Evolutionary conservation across 352 stramenopile genomes (phyloP).

Genomic region (Pseudoperonospora humuli): DNA sequence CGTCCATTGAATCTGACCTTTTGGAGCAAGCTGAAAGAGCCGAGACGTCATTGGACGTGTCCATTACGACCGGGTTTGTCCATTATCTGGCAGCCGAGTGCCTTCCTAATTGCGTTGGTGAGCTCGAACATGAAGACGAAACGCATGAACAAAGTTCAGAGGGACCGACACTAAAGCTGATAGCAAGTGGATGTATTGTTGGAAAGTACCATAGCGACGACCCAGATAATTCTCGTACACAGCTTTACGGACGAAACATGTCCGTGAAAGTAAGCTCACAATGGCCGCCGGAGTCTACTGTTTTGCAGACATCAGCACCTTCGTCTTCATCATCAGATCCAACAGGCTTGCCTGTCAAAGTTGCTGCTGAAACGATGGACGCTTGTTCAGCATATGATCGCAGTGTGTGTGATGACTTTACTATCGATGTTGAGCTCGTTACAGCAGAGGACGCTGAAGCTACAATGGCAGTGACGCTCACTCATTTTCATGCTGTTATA

Average conservation of each 20-base stretch:
- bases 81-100: too few relatives aligned
- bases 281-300: constrained; percentile 37
- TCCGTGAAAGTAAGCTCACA: constrained; percentile 45
- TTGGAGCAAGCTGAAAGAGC: too few relatives aligned
- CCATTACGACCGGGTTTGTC: too few relatives aligned
- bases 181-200: constrained; percentile 56
- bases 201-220: too few relatives aligned
- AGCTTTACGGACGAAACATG: constrained; percentile 68
- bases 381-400: constrained; percentile 30
- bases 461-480: constrained; percentile 50
- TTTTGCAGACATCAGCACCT: constrained; percentile 2
- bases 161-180: constrained; percentile 33
- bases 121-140: constrained; percentile 5
- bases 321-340: background rate
- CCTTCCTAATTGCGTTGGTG: constrained; percentile 10
- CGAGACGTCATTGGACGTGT: too few relatives aligned
- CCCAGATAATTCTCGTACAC: constrained; percentile 36
- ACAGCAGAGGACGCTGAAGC: constrained; percentile 39
- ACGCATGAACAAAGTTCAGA: constrained; percentile 1
- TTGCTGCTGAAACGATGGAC: background rate
- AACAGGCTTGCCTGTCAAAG: constrained; percentile 2
- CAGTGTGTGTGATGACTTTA: constrained; percentile 67
- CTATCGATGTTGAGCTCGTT: constrained; percentile 55
- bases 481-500: constrained; percentile 61
- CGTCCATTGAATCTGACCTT: too few relatives aligned